phyloP scores from a whole-genome alignment of 2,329 filamentous ascomycete species.

The Torrubiella hemipterigena region DNA sequence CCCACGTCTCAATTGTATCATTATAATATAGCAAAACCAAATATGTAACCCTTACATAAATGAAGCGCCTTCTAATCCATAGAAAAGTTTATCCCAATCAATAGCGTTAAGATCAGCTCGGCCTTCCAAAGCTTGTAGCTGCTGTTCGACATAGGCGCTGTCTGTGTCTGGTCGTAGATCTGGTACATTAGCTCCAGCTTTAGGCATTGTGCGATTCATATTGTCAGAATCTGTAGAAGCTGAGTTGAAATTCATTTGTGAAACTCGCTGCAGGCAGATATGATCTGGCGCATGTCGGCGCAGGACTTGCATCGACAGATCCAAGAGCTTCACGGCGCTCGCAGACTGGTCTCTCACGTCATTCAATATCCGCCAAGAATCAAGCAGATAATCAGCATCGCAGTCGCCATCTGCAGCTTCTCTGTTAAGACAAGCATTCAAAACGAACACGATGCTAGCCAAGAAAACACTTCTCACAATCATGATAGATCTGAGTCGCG shows the following conservation, averaged over 20 bases:
- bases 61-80: constrained; percentile 20
- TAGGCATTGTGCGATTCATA: constrained; percentile 14
- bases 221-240: constrained; percentile 3
- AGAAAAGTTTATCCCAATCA: constrained; percentile 22
- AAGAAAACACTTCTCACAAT: constrained; percentile 21
- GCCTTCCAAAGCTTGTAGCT: constrained; percentile 14
- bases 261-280: constrained; percentile 11
- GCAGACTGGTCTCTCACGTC: constrained; percentile 16
- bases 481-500: constrained; percentile 16
- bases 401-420: constrained; percentile 12
- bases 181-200: too few relatives aligned
- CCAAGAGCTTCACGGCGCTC: constrained; percentile 17
- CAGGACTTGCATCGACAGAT: constrained; percentile 18
- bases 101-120: constrained; percentile 20
- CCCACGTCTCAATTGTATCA: not conserved
- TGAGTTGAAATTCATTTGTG: too few relatives aligned
- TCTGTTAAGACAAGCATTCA: constrained; percentile 18
- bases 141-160: constrained; percentile 13
- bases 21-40: not conserved
- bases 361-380: constrained; percentile 21
- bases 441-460: constrained; percentile 19
- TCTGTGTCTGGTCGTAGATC: constrained; percentile 6
- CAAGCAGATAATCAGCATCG: constrained; percentile 14
- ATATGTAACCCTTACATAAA: constrained; percentile 13
- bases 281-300: constrained; percentile 17